A percentile compares a stretch with the other conserved stretches of the same genome.
Conservation (phyloP, 352 stramenopile genomes). For the Pythium plurisporium region DNA sequence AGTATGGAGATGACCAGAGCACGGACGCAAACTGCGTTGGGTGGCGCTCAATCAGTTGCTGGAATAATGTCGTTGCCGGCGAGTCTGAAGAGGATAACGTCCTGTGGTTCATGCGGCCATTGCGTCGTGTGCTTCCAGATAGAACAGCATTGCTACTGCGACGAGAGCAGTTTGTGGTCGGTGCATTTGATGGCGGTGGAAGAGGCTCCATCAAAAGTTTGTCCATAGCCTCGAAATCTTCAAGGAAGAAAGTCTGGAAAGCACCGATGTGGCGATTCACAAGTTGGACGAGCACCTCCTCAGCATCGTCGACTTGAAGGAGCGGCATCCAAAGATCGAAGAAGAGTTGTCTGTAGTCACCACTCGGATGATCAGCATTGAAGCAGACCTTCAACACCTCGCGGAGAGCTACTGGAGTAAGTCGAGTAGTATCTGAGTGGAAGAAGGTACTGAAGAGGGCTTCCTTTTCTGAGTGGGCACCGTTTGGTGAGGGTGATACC, state of each 20-base stretch:
- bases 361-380: not conserved
- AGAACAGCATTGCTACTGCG: not conserved
- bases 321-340: conserved; percentile 35
- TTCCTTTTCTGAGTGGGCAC: conserved; percentile 27
- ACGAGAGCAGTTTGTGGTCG: not conserved
- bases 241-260: conserved; percentile 41
- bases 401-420: conserved; percentile 26
- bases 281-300: conserved; percentile 30
- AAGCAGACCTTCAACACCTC: conserved; percentile 40
- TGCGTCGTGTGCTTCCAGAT: not conserved
- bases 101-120: not conserved
- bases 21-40: conserved; percentile 47
- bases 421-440: conserved; percentile 25
- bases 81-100: not conserved
- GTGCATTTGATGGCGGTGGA: not conserved
- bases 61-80: conserved; percentile 31
- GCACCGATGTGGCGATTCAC: conserved; percentile 23
- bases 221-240: conserved; percentile 47
- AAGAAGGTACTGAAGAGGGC: conserved; percentile 34
- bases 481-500: conserved; percentile 17
- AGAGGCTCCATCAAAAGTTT: conserved; percentile 32
- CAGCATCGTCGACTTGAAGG: conserved; percentile 16
- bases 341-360: conserved; percentile 28
- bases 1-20: conserved; percentile 53
- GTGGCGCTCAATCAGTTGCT: conserved; percentile 57